A percentile compares a stretch with the other conserved stretches of the same genome.
Conservation (phyloP, 2,329 filamentous ascomycete species). For the Colletotrichum sansevieriae region DNA sequence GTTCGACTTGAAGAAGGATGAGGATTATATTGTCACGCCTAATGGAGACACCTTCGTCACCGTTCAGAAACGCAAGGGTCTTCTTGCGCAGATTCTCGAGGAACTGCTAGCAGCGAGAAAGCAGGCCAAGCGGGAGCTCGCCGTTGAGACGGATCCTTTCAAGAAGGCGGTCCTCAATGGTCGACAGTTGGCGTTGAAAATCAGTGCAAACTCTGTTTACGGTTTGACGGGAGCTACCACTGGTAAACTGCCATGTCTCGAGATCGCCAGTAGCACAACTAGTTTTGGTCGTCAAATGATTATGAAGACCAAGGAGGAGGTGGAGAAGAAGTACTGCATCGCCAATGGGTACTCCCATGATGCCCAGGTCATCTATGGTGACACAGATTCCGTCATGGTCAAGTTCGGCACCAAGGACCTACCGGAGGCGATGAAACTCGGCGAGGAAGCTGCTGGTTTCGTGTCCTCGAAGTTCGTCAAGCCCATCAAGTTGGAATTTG, state of each 20-base stretch:
- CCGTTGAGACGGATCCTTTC: slow-evolving; percentile 91
- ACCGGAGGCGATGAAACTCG: slow-evolving; percentile 90
- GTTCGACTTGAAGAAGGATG: slow-evolving; percentile 83
- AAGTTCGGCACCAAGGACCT: slow-evolving; percentile 95
- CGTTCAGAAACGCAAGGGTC: slow-evolving; percentile 86
- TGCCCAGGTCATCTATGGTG: slow-evolving; percentile 97
- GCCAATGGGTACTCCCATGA: slow-evolving; percentile 95
- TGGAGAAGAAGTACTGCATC: slow-evolving; percentile 89
- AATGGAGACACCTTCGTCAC: slow-evolving; percentile 96
- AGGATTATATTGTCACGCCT: slow-evolving; percentile 96
- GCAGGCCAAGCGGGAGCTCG: slow-evolving; percentile 91
- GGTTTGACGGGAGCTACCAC: slow-evolving; percentile 96
- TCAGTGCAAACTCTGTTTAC: slow-evolving; percentile 98
- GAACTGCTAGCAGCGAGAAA: slow-evolving; percentile 94
- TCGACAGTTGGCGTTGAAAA: slow-evolving; percentile 94
- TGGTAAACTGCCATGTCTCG: slow-evolving; percentile 93
- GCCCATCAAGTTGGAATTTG: slow-evolving; percentile 98
- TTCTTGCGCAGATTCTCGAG: slow-evolving; percentile 95
- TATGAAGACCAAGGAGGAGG: slow-evolving; percentile 96
- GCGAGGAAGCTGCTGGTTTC: slow-evolving; percentile 89
- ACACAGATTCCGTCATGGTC: slow-evolving; percentile 99
- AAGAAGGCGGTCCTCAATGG: slow-evolving; percentile 98
- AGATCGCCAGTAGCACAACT: slow-evolving; percentile 96
- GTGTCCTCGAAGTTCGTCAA: slow-evolving; percentile 95
- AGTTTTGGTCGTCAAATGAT: slow-evolving; percentile 99